Percentiles rank a stretch among this genome's conserved stretches.
Conservation (phyloP, 192 early-diverging fungal genomes). For the Powellomyces hirtus region DNA sequence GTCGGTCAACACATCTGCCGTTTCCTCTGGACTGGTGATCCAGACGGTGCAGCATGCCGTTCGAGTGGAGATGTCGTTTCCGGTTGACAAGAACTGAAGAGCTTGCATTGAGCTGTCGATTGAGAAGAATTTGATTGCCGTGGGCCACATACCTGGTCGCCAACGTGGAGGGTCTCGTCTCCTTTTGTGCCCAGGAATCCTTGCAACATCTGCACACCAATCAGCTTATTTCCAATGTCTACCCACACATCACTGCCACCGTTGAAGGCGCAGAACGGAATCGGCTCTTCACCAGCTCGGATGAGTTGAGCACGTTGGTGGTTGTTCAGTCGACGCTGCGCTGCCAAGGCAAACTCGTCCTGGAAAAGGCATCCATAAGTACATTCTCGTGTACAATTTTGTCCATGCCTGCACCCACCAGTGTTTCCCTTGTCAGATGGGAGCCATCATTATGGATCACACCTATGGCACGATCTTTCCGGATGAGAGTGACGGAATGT, state of each 20-base stretch:
- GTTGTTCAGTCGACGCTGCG: constrained; percentile 37
- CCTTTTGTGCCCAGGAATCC: constrained; percentile 58
- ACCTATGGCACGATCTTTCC: constrained; percentile 80
- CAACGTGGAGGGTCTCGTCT: constrained; percentile 75
- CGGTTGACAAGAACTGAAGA: constrained; percentile 78
- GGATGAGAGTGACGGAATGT: constrained; percentile 55
- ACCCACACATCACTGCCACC: constrained; percentile 91
- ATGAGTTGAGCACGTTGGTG: constrained; percentile 59
- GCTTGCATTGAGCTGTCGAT: neutral
- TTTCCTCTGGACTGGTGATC: constrained; percentile 87
- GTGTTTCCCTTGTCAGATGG: constrained; percentile 72
- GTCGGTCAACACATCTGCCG: constrained; percentile 68
- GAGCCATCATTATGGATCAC: constrained; percentile 47
- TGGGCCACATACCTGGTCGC: constrained; percentile 75
- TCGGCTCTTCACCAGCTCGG: constrained; percentile 31
- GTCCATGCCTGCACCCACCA: constrained; percentile 30
- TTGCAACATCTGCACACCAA: constrained; percentile 83
- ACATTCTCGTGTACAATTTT: neutral
- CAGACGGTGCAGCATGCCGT: constrained; percentile 83
- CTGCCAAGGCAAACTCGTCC: constrained; percentile 81
- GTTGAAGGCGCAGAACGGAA: constrained; percentile 93
- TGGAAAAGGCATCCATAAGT: constrained; percentile 1
- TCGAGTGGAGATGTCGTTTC: constrained; percentile 86
- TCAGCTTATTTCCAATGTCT: constrained; percentile 92
- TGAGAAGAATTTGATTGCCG: too few species aligned